Base-by-base conservation (phyloP, 108 stramenopile genomes). In the Seminavis robusta region DNA sequence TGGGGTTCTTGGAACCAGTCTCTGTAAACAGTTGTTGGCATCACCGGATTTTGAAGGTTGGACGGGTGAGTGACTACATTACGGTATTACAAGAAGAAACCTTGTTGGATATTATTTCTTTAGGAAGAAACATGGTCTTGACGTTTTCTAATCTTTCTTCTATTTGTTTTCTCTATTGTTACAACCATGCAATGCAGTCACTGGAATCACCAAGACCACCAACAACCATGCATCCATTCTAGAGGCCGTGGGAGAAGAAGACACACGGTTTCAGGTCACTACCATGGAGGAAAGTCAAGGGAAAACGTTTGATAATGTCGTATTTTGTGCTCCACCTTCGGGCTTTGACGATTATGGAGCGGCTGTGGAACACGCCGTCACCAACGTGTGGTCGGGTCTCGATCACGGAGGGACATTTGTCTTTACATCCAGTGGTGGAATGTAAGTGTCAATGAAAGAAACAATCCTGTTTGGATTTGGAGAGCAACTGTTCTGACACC, bases 261-360 rank as follows among this genome's bases (percentile, higher is more conserved):
- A 43, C 9, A 63, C 51, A 11, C 56, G 83, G 30, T 77, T 85
- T 23, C 27, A 52, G 23, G 19, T 90, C 17, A 64, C 36, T 24
- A 77, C 84, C 7, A 48, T 56, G 33, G 91, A 84, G 4, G 72
- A 84, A 25, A 36, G 57, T 17, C 16, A 33, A 1, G 36, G 26
- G 16, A 44, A 16, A 24, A 17, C 7, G 30, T 94, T 74, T 47
- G 52, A 77, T 23, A 72, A 90, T 63, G 82, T 90, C 47, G 92
- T 94, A 11, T 94, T 94, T 67, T 94, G 92, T 39, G 92, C 88
- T 23, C 92, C 92, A 31, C 92, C 92, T 5, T 88, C 86, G 15
- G 92, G 92, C 29, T 94, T 86, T 56, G 83, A 86, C 2, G 83
- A 94, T 47, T 94, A 94, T 59, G 62, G 88, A 16, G 55, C 50